A percentile compares a stretch with the other conserved stretches of the same genome.
phyloP scores from a whole-genome alignment of 176 grass and related monocot genomes.

The Avena insularis region DNA sequence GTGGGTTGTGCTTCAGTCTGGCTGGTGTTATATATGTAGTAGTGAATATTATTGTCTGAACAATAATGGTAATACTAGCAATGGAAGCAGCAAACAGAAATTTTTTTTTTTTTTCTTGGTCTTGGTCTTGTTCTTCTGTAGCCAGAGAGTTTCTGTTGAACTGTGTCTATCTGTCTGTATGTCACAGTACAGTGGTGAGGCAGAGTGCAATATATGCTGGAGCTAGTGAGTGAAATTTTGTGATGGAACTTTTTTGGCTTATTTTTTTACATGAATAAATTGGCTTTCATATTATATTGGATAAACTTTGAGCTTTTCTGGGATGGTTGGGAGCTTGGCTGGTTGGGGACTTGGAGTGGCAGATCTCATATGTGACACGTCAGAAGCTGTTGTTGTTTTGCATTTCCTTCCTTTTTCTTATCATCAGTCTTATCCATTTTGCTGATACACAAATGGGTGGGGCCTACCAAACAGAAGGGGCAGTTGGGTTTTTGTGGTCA shows the following conservation, averaged over 20 bases:
- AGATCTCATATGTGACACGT: constrained; percentile 14
- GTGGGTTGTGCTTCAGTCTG: neutral
- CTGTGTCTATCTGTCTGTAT: neutral
- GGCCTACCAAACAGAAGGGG: neutral
- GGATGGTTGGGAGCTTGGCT: neutral
- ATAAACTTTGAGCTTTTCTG: neutral
- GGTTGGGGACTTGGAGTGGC: neutral
- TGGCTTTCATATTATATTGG: neutral
- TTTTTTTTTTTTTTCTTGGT: neutral
- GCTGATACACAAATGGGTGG: neutral
- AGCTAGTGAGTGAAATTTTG: neutral
- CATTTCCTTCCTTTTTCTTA: neutral
- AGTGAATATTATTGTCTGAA: neutral
- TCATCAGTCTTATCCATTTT: constrained; percentile 31
- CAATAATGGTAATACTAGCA: neutral
- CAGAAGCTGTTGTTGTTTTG: neutral
- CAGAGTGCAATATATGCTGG: constrained; percentile 3
- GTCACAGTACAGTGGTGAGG: neutral
- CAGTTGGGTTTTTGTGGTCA: neutral
- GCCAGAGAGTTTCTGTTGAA: neutral
- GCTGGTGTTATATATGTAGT: neutral
- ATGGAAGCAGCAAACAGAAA: neutral
- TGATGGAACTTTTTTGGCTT: neutral
- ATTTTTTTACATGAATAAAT: constrained; percentile 2
- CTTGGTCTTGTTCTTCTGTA: neutral